These are phyloP conservation scores for Rusavskia elegans DNA, from an alignment of 495 filamentous ascomycete species.

Conservation along the genomic window DNA sequence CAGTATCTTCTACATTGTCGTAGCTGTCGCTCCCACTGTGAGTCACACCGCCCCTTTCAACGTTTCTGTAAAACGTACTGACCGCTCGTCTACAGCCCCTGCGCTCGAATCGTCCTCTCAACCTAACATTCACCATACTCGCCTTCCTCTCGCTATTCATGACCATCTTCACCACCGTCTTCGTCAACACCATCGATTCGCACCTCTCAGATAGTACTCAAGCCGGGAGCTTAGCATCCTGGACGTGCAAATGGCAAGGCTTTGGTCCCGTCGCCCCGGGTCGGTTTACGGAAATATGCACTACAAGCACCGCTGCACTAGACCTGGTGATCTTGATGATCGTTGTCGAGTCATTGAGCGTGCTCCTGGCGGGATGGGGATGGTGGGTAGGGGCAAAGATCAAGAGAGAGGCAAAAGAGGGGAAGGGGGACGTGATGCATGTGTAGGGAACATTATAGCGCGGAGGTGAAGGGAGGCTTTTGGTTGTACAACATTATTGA, in stretches of 20 bases:
- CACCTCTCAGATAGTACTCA: conserved; percentile 20
- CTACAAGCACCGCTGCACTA: conserved; percentile 23
- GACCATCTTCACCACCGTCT: conserved; percentile 26
- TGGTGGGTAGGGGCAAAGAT: conserved; percentile 26
- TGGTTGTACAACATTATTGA: no score
- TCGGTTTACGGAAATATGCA: conserved; percentile 30
- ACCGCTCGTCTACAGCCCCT: neutral
- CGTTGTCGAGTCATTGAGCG: conserved; percentile 28
- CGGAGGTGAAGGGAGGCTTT: no score
- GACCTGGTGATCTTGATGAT: conserved; percentile 26
- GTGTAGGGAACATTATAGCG: neutral
- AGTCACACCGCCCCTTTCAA: conserved; percentile 4
- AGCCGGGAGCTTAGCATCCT: conserved; percentile 31
- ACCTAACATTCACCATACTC: conserved; percentile 18
- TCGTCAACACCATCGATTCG: conserved; percentile 24
- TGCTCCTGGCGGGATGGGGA: conserved; percentile 23
- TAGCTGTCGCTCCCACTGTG: conserved; percentile 29
- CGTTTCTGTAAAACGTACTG: neutral
- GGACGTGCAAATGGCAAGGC: conserved; percentile 36
- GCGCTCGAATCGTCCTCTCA: no score
- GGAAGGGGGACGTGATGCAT: neutral
- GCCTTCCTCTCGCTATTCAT: conserved; percentile 14
- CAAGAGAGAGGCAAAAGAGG: conserved; percentile 16
- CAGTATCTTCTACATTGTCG: conserved; percentile 25
- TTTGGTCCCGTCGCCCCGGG: conserved; percentile 14